These are phyloP conservation scores for Melocanna baccifera DNA, from an alignment of 176 grass and related monocot genomes.

Conservation along the genomic window DNA sequence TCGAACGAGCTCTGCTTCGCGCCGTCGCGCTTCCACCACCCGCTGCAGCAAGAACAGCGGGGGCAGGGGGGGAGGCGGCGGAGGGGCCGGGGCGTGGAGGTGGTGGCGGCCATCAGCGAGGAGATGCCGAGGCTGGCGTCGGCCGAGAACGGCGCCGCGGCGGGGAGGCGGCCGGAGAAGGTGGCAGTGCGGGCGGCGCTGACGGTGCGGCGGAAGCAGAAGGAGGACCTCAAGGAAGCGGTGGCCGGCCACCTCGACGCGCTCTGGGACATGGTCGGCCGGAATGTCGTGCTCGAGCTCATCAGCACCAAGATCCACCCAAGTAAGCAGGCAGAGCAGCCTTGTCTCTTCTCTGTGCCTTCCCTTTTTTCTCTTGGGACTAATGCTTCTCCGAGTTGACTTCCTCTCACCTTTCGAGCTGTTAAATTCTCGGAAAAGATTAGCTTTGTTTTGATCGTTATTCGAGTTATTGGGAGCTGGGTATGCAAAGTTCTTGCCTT, in stretches of 20 bases:
- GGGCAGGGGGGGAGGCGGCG: background rate
- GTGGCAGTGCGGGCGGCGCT: constrained; percentile 68
- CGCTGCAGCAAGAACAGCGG: background rate
- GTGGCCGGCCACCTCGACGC: constrained; percentile 79
- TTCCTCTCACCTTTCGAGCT: background rate
- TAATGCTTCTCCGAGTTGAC: constrained; percentile 5
- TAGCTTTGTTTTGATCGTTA: background rate
- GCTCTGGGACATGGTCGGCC: constrained; percentile 81
- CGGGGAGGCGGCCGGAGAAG: constrained; percentile 27
- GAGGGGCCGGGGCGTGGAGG: constrained; percentile 2
- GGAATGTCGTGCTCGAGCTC: constrained; percentile 81
- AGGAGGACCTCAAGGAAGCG: constrained; percentile 92
- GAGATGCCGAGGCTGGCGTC: constrained; percentile 46
- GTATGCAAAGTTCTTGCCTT: constrained; percentile 35
- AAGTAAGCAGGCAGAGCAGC: constrained; percentile 40
- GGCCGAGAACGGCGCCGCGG: background rate
- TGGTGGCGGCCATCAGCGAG: constrained; percentile 77
- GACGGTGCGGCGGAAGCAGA: constrained; percentile 88
- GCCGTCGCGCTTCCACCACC: background rate
- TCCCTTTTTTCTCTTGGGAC: background rate
- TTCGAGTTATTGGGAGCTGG: background rate
- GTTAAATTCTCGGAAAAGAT: background rate
- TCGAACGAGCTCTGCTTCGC: constrained; percentile 43
- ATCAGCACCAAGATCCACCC: constrained; percentile 86
- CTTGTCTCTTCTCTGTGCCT: background rate